Evolutionary conservation across 352 stramenopile genomes (phyloP).

Genomic region (Phytopythium chamaehyphon): DNA sequence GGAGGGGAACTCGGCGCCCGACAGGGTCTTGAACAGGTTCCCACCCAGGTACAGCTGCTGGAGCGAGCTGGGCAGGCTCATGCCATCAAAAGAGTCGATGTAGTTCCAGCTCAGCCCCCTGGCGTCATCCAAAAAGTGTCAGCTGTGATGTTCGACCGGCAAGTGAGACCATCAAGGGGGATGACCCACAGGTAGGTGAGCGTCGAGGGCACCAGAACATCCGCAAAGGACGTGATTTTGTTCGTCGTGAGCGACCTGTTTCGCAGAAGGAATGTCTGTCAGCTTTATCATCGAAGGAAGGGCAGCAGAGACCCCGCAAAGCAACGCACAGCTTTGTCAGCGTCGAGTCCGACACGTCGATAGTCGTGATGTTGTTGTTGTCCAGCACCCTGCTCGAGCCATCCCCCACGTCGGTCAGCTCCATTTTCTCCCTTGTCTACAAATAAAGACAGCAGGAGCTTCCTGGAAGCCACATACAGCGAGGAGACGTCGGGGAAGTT

Average conservation of each 20-base stretch:
- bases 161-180: neutral
- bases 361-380: conserved; percentile 45
- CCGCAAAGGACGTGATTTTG: conserved; percentile 32
- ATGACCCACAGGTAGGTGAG: conserved; percentile 36
- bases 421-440: neutral
- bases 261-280: neutral
- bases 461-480: conserved; percentile 41
- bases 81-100: conserved; percentile 53
- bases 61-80: conserved; percentile 44
- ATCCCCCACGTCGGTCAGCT: neutral
- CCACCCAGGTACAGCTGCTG: conserved; percentile 57
- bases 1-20: conserved; percentile 34
- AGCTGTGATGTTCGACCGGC: neutral
- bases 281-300: no score
- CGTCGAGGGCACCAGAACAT: conserved; percentile 31
- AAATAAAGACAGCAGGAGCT: neutral
- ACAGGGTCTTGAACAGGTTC: conserved; percentile 65
- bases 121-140: neutral
- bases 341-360: conserved; percentile 22
- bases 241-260: conserved; percentile 52
- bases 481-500: conserved; percentile 42
- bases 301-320: neutral
- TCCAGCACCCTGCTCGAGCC: conserved; percentile 26
- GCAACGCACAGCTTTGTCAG: conserved; percentile 40
- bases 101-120: conserved; percentile 66